A percentile compares a stretch with the other conserved stretches of the same genome.
Evolutionary conservation across 495 filamentous ascomycete genomes (phyloP).

Genomic region (Penicillium crystallinum): DNA sequence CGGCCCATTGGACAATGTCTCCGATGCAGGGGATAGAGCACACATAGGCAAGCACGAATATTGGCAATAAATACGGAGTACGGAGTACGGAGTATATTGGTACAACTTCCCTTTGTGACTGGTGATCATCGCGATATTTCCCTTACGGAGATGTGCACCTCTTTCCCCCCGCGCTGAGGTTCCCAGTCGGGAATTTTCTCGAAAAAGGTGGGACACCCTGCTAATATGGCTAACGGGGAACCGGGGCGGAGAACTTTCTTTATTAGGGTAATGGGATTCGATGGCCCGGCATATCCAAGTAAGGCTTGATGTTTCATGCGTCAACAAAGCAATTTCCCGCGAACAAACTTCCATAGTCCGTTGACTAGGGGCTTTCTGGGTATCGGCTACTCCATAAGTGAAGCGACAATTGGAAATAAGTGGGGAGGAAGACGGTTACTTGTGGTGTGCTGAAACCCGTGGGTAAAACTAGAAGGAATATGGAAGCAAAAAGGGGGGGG

Average conservation of each 20-base stretch:
- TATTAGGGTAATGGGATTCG: too few relatives aligned
- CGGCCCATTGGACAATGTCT: background rate
- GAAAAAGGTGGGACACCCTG: conserved; percentile 20
- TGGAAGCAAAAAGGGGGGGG: conserved; percentile 10
- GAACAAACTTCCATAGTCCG: conserved; percentile 1
- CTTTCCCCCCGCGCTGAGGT: conserved; percentile 14
- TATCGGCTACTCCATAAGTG: background rate
- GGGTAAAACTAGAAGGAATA: background rate
- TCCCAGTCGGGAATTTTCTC: conserved; percentile 25
- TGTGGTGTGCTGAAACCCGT: background rate
- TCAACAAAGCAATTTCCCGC: conserved; percentile 1
- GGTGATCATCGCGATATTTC: background rate
- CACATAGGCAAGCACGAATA: background rate
- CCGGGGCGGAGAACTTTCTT: conserved; percentile 7
- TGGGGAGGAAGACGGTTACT: background rate
- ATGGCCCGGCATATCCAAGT: too few relatives aligned
- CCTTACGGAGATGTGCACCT: background rate
- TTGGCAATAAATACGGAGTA: background rate
- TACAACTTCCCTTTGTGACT: too few relatives aligned
- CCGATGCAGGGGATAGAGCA: conserved; percentile 8
- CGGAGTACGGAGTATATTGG: background rate
- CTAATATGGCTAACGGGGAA: conserved; percentile 9
- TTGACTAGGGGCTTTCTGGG: background rate
- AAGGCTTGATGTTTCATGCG: conserved; percentile 18
- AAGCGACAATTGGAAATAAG: background rate